These are phyloP conservation scores for Trichoderma asperellum DNA, from an alignment of 2,329 filamentous ascomycete genomes.

Conservation along the genomic window DNA sequence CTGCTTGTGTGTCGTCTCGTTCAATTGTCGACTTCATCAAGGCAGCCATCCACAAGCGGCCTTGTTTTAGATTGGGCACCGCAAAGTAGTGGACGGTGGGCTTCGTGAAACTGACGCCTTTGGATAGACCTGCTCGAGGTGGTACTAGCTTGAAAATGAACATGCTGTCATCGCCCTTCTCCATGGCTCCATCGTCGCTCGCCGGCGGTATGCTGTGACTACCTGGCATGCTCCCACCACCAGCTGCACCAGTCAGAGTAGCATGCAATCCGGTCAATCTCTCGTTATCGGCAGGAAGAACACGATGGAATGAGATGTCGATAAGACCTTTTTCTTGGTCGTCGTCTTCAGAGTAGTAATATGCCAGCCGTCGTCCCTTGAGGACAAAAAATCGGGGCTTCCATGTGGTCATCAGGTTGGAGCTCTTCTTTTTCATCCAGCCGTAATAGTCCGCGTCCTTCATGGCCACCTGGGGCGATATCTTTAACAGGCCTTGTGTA, in stretches of 20 bases:
- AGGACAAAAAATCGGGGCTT: conserved; percentile 95
- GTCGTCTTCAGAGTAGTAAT: conserved; percentile 95
- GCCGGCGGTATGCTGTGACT: conserved; percentile 59
- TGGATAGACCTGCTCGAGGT: conserved; percentile 81
- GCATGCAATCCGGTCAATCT: conserved; percentile 88
- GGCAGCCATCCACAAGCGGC: conserved; percentile 96
- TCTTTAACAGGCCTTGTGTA: conserved; percentile 80
- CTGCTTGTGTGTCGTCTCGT: conserved; percentile 76
- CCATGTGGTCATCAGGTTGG: conserved; percentile 95
- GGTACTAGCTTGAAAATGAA: conserved; percentile 99
- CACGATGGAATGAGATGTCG: conserved; percentile 95
- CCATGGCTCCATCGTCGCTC: conserved; percentile 43
- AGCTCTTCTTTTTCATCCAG: conserved; percentile 99
- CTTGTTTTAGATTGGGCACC: conserved; percentile 85
- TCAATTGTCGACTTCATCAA: conserved; percentile 99
- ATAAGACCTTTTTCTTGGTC: conserved; percentile 93
- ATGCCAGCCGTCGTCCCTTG: conserved; percentile 85
- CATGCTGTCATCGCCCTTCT: conserved; percentile 68
- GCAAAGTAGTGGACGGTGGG: conserved; percentile 98
- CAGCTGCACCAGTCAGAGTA: conserved; percentile 82
- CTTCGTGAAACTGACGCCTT: conserved; percentile 96
- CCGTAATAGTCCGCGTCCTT: conserved; percentile 87
- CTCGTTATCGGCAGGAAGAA: conserved; percentile 92
- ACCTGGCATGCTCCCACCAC: conserved; percentile 46
- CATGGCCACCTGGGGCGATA: conserved; percentile 81